Evolutionary conservation across 768 basidiomycete species (phyloP).

Genomic region (Podaxis sp.): DNA sequence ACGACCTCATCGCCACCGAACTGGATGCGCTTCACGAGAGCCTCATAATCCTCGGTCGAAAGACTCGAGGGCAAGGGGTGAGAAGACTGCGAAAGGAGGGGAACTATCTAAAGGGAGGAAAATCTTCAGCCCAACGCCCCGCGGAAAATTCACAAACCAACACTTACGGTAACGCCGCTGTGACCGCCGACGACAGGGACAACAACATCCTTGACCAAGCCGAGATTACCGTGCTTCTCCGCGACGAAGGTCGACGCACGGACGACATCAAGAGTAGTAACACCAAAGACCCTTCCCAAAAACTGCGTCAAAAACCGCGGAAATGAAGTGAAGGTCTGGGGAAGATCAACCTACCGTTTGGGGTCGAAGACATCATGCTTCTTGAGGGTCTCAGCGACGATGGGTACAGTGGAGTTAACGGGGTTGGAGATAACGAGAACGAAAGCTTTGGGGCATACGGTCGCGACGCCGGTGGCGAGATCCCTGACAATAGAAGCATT

Average conservation of each 20-base stretch:
- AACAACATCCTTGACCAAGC: constrained; percentile 57
- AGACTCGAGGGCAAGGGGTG: constrained; percentile 68
- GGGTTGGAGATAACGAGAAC: constrained; percentile 98
- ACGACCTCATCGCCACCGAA: constrained; percentile 98
- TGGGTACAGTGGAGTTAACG: constrained; percentile 98
- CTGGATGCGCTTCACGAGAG: constrained; percentile 83
- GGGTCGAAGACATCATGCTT: constrained; percentile 89
- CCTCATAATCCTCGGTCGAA: constrained; percentile 46
- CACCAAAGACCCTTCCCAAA: constrained; percentile 81
- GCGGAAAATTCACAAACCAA: not conserved
- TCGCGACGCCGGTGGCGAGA: constrained; percentile 88
- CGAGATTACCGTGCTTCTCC: constrained; percentile 67
- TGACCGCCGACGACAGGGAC: constrained; percentile 96
- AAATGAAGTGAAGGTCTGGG: not conserved
- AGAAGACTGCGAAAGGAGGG: constrained; percentile 88
- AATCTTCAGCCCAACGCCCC: not conserved
- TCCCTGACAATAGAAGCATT: constrained; percentile 97
- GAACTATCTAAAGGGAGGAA: constrained; percentile 67
- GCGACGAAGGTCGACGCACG: constrained; percentile 96
- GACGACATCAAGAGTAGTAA: constrained; percentile 96
- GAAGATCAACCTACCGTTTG: constrained; percentile 58
- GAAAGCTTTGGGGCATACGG: constrained; percentile 81
- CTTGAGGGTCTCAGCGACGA: constrained; percentile 95
- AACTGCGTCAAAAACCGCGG: not conserved
- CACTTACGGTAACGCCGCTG: constrained; percentile 82